Conservation (phyloP, 2,329 filamentous ascomycete species). For the Dendrostoma leiphaemia region DNA sequence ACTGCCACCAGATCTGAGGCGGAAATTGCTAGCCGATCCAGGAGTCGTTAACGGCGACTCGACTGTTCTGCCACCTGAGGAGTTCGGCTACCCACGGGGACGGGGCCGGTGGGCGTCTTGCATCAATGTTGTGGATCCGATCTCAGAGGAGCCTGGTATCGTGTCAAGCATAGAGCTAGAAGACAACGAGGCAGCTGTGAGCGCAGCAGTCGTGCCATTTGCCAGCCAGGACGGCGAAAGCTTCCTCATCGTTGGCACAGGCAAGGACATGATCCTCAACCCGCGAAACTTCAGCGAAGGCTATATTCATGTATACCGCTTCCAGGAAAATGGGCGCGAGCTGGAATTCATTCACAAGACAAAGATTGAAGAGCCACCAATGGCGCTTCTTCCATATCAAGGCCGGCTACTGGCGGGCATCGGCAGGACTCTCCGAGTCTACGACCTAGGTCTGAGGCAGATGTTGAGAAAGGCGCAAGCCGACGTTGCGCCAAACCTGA, state of each 20-base stretch:
- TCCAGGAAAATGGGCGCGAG: conserved; percentile 81
- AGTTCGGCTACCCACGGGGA: conserved; percentile 86
- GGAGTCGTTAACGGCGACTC: conserved; percentile 69
- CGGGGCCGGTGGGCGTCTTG: conserved; percentile 92
- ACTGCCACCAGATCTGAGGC: conserved; percentile 73
- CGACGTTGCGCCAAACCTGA: conserved; percentile 75
- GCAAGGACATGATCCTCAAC: conserved; percentile 80
- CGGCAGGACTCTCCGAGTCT: conserved; percentile 78
- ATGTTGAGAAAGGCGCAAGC: conserved; percentile 89
- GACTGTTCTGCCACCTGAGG: conserved; percentile 68
- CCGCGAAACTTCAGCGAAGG: conserved; percentile 75
- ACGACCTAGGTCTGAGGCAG: conserved; percentile 90
- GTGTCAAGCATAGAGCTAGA: conserved; percentile 77
- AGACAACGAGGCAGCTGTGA: conserved; percentile 89
- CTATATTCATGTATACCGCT: conserved; percentile 89
- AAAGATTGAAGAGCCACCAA: conserved; percentile 82
- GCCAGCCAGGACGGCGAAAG: conserved; percentile 83
- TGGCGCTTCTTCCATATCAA: conserved; percentile 90
- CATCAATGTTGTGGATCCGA: conserved; percentile 85
- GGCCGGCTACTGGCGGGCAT: conserved; percentile 85
- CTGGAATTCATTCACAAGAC: conserved; percentile 97
- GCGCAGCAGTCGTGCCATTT: conserved; percentile 80
- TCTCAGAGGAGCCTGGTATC: conserved; percentile 66
- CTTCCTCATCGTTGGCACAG: conserved; percentile 92
- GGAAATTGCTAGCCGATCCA: conserved; percentile 72